Conservation (phyloP, 2,329 filamentous ascomycete species). For the Corinectria fuckeliana region DNA sequence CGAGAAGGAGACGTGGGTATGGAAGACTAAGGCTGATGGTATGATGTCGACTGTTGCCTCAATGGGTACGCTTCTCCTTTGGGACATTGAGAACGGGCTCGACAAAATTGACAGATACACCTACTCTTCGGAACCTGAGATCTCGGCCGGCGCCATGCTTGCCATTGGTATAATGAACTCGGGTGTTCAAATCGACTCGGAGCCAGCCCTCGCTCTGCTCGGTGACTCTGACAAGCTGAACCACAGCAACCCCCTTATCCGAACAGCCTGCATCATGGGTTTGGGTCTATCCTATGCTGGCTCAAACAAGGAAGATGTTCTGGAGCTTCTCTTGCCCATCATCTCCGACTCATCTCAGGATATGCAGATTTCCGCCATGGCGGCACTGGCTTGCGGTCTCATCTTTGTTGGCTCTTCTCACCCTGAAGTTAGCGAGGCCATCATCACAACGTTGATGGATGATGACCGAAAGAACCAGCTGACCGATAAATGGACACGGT, state of each 20-base stretch:
- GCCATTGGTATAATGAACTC: constrained; percentile 97
- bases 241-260: constrained; percentile 77
- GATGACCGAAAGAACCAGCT: constrained; percentile 89
- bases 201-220: constrained; percentile 87
- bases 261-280: constrained; percentile 92
- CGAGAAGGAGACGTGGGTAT: constrained; percentile 93
- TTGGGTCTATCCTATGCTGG: constrained; percentile 94
- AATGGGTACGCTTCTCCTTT: constrained; percentile 86
- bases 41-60: constrained; percentile 98
- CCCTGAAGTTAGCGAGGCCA: constrained; percentile 87
- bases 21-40: constrained; percentile 98
- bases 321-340: constrained; percentile 84
- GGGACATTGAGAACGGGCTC: constrained; percentile 91
- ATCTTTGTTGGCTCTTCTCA: constrained; percentile 94
- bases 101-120: constrained; percentile 96
- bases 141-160: constrained; percentile 89
- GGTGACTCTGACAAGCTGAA: constrained; percentile 81
- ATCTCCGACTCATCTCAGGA: constrained; percentile 83
- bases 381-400: constrained; percentile 86
- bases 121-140: constrained; percentile 77
- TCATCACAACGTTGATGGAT: constrained; percentile 91
- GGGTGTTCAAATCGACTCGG: constrained; percentile 86
- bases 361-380: constrained; percentile 97
- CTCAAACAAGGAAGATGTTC: constrained; percentile 87
- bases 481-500: constrained; percentile 98